Evolutionary conservation across 202 grass and related monocot species (phyloP).

Genomic region (Zoysia matrella): DNA sequence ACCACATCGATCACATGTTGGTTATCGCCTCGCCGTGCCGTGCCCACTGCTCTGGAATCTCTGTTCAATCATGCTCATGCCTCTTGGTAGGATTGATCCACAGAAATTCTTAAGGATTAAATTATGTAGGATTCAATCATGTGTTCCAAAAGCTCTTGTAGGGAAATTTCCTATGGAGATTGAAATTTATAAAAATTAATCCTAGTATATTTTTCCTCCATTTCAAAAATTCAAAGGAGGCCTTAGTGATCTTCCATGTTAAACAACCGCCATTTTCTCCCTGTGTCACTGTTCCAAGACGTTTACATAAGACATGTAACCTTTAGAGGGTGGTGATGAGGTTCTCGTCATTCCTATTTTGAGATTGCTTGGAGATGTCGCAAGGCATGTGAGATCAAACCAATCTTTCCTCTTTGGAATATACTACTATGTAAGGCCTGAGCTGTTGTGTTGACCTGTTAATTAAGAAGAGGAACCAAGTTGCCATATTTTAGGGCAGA

Average conservation of each 20-base stretch:
- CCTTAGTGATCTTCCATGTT: slow-evolving; percentile 3
- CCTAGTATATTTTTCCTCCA: no score
- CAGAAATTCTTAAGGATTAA: no score
- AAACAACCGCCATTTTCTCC: slow-evolving; percentile 20
- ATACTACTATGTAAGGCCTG: neutral
- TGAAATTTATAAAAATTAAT: no score
- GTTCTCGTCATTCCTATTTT: slow-evolving; percentile 41
- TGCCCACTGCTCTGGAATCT: slow-evolving; percentile 26
- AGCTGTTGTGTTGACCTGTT: slow-evolving; percentile 15
- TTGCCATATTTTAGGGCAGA: slow-evolving; percentile 9
- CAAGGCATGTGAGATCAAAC: neutral
- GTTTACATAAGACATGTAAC: slow-evolving; percentile 15
- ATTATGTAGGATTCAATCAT: no score
- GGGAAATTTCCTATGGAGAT: no score
- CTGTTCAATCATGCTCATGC: no score
- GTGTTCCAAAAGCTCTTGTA: no score
- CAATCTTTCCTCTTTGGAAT: slow-evolving; percentile 13
- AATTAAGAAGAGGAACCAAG: neutral
- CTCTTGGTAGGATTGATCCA: no score
- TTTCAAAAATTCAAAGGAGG: no score
- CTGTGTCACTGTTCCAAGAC: slow-evolving; percentile 32
- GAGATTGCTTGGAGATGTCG: slow-evolving; percentile 47
- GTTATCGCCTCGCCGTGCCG: neutral
- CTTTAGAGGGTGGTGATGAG: slow-evolving; percentile 13
- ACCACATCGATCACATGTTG: neutral